Evolutionary conservation across 176 grass and related monocot genomes (phyloP).

Genomic region (Zoysia pacifica): DNA sequence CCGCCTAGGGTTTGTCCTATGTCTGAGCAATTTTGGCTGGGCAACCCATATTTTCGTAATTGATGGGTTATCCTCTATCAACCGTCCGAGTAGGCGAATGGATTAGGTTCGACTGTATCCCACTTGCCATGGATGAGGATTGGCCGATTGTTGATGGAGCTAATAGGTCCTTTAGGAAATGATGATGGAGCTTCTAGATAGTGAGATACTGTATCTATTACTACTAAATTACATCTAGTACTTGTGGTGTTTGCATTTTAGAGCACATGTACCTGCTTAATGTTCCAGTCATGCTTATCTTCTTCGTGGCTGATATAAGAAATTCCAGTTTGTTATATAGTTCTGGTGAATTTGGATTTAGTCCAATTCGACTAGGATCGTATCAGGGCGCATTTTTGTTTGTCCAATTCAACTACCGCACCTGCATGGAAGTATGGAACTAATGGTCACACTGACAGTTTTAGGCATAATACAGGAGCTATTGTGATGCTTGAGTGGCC

Average conservation of each 20-base stretch:
- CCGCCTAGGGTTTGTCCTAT: background rate
- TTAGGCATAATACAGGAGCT: background rate
- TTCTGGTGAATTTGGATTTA: background rate
- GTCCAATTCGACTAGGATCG: background rate
- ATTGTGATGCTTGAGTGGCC: background rate
- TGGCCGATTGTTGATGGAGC: background rate
- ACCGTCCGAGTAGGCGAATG: background rate
- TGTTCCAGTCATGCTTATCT: background rate
- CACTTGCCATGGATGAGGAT: background rate
- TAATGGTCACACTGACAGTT: background rate
- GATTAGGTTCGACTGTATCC: background rate
- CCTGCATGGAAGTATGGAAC: background rate
- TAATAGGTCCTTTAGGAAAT: background rate
- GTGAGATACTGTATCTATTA: background rate
- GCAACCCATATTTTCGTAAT: background rate
- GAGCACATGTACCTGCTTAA: background rate
- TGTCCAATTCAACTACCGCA: background rate
- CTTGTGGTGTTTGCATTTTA: background rate
- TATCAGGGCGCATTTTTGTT: background rate
- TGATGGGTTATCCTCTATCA: background rate
- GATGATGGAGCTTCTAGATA: background rate
- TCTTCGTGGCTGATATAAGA: background rate
- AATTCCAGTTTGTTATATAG: background rate
- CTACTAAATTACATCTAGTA: background rate
- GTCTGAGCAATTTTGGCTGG: background rate